Percentiles rank a stretch among this genome's conserved stretches.
These are phyloP conservation scores for Aspergillus hancockii DNA, from an alignment of 495 filamentous ascomycete genomes.

Conservation along the genomic window DNA sequence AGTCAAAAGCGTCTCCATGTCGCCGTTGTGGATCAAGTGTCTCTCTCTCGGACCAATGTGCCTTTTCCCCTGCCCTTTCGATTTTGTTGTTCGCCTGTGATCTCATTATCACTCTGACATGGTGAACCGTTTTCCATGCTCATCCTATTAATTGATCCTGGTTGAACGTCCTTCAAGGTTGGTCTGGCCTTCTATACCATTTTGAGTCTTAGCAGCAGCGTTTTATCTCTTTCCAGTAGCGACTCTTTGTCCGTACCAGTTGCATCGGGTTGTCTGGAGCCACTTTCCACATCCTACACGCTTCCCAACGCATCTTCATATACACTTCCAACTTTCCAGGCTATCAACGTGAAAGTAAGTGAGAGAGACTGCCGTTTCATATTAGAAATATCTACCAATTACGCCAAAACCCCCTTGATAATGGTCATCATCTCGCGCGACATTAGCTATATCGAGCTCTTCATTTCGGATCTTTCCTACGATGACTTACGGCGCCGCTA, in stretches of 20 bases:
- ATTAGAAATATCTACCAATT: neutral
- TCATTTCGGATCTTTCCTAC: neutral
- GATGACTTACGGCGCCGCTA: neutral
- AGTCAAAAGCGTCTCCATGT: neutral
- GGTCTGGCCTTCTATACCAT: neutral
- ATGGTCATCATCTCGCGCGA: neutral
- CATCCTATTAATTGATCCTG: conserved; percentile 2
- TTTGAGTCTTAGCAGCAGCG: neutral
- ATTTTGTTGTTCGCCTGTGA: conserved; percentile 11
- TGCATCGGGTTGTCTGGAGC: neutral
- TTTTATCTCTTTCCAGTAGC: neutral
- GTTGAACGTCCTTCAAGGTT: neutral
- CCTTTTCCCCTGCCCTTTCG: neutral
- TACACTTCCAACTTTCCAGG: neutral
- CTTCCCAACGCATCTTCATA: neutral
- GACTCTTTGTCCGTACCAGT: neutral
- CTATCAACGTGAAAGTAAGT: neutral
- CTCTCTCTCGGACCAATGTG: conserved; percentile 5
- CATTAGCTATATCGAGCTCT: neutral
- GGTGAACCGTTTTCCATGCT: neutral
- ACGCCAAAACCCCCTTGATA: neutral
- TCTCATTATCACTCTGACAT: conserved; percentile 13
- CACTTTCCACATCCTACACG: neutral
- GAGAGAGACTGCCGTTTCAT: neutral
- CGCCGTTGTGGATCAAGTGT: conserved; percentile 3